Base-by-base conservation (phyloP, 169 alveolate species). In the Eimeria necatrix region DNA sequence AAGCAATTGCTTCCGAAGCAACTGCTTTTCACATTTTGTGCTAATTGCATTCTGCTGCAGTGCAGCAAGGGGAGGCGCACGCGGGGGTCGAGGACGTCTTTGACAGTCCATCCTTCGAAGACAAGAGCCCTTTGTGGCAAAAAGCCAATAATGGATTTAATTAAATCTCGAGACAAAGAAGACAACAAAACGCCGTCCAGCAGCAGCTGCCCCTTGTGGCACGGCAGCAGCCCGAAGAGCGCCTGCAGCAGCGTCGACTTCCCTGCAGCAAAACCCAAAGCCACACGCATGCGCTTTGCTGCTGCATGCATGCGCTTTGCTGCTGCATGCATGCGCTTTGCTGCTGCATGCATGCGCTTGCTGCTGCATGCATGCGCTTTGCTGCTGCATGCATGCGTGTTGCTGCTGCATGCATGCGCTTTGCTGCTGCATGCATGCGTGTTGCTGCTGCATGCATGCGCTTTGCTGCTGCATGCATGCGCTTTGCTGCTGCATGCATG, bases 171-270 rank as follows among this genome's bases (percentile, higher is more conserved):
- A 20, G 90, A 95, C 91, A 94, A n/a, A 20, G 71, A 71, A 59
- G 91, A 81, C 18, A 94, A 49, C 3, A 94, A 93, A 7, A 49
- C 89, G n/a, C 94, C 96, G 48, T 96, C 98, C 22, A 96, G 49
- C 0, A 92, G 64, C 3, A 96, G 94, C n/a, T 95, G 94, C 6
- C 98, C 98, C 1, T 88, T 78, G 51, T 93, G 85, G 20, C 97
- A 94, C 48, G 97, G 98, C 41, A 96, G 85, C 20, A 97, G 95
- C 61, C 98, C 97, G 80, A 94, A 96, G 76, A 97, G 85, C 48
- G 98, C 96, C 78, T 97, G 98, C 26, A 97, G 76, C 56, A 98
- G 91, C 7, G 99, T 97, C 26, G 98, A 94, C 84, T 98, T 98
- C 10, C 95, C 95, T 91, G 95, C 22, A 49, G 71, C 81, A 51